Conservation (phyloP, 2,329 filamentous ascomycete genomes). For the Claviceps arundinis region DNA sequence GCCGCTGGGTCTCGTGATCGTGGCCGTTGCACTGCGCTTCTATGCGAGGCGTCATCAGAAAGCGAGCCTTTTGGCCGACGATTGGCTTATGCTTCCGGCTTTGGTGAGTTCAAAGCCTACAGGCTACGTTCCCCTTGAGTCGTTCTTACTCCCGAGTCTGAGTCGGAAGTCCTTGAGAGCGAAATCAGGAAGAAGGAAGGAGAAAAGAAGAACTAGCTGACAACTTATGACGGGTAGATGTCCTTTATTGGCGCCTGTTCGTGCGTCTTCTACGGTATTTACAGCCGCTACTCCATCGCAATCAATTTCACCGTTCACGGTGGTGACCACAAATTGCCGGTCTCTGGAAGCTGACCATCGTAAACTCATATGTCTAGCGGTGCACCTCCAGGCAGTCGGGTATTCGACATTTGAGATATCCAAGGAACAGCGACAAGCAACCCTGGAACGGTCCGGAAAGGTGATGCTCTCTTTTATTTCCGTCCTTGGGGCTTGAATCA, state of each 20-base stretch:
- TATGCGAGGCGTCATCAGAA: slow-evolving; percentile 6
- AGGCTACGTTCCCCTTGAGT: background rate
- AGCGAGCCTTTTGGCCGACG: slow-evolving; percentile 7
- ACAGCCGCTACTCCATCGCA: background rate
- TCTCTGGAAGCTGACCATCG: no score
- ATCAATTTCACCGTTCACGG: background rate
- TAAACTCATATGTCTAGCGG: background rate
- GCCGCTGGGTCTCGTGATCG: background rate
- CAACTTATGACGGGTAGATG: background rate
- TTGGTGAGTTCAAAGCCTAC: slow-evolving; percentile 5
- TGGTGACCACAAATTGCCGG: no score
- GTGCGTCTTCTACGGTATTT: background rate
- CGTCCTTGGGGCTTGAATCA: no score
- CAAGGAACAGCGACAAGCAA: background rate
- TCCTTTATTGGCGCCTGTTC: background rate
- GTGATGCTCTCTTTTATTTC: background rate
- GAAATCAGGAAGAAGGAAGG: no score
- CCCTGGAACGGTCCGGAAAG: background rate
- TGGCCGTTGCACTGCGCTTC: slow-evolving; percentile 9
- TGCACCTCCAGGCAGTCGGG: background rate
- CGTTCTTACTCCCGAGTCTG: no score
- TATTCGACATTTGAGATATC: background rate
- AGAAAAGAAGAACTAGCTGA: background rate
- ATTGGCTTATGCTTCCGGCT: slow-evolving; percentile 6
- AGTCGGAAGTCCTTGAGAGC: no score